Evolutionary conservation across 1,284 basidiomycete genomes (phyloP), one percentile per base, ranked within the genome.

Genomic region (Melanopsichium pennsylvanicum): DNA sequence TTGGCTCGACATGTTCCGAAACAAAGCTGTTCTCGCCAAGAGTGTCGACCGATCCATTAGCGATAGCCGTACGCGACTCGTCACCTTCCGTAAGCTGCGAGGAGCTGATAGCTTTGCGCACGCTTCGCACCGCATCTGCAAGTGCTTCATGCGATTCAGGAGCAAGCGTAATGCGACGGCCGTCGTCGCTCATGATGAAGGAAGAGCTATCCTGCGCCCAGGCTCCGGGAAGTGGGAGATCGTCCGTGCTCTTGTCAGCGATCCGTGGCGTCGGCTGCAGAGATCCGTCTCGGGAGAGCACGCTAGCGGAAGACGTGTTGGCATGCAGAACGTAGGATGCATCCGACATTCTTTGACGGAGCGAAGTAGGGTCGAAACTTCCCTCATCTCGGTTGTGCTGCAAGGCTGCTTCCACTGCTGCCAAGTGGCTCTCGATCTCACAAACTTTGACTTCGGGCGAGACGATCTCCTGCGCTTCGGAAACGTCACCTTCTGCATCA

Each of bases 121-220:
- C 62, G 19, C 58, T 61, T 42, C 69, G 62, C 8, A 71, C 69
- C 4, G 69, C 69, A 40, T 71, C 63, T 4, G 63, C 62, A 15
- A 71, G 52, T 9, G 69, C 69, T n/a, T 67, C 55, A 29, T 71
- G 63, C 19, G 62, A 67, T 19, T 67, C 59, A 6, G 69, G 59
- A 3, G 62, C 54, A 5, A 71, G 44, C 3, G 69, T 67, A 46
- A 71, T 62, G 38, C 64, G 59, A 16, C 48, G 49, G 11, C 49
- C 54, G 25, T 69, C 64, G 25, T 69, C 64, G 36, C 36, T 59
- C 50, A 51, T 51, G 27, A 46, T 26, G 35, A 49, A 58, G 5
- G 58, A 57, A 8, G 46, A 42, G 35, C 33, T 49, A 34, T 63
- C 57, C 11, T 50, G 44, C 12, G 52, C 40, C 67, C 67, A 70